Conservation (phyloP, 2,329 filamentous ascomycete genomes). For the Mollisia scopiformis region DNA sequence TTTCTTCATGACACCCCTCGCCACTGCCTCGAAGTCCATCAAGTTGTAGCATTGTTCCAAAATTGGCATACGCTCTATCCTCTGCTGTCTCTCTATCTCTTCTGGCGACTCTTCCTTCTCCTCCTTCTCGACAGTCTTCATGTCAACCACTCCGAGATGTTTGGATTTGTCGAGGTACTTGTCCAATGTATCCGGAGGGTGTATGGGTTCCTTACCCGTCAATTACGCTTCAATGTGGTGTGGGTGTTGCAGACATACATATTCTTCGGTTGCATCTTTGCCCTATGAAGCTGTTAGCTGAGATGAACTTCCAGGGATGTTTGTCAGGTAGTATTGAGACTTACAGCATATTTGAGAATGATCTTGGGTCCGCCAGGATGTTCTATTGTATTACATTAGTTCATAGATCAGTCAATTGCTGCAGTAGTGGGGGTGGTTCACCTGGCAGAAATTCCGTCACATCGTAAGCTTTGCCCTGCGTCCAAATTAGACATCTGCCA, state of each 20-base stretch:
- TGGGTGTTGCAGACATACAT: too few relatives aligned
- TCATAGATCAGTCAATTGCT: too few relatives aligned
- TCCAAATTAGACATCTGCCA: constrained; percentile 24
- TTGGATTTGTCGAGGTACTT: constrained; percentile 84
- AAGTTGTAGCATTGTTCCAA: constrained; percentile 91
- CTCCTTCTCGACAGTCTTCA: constrained; percentile 73
- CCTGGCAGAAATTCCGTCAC: constrained; percentile 86
- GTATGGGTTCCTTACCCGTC: constrained; percentile 90
- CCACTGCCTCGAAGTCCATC: constrained; percentile 94
- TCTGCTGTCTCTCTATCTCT: constrained; percentile 74
- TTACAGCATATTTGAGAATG: constrained; percentile 88
- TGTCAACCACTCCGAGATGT: constrained; percentile 88
- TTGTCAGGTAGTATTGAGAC: constrained; percentile 25
- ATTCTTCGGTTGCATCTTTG: constrained; percentile 91
- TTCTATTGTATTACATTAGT: constrained; percentile 50
- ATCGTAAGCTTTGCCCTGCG: constrained; percentile 80
- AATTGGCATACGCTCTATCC: constrained; percentile 74
- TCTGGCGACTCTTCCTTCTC: constrained; percentile 70
- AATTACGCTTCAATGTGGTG: too few relatives aligned
- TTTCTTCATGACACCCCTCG: constrained; percentile 90
- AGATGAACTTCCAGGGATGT: too few relatives aligned
- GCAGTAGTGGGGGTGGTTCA: constrained; percentile 34
- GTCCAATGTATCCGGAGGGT: constrained; percentile 84
- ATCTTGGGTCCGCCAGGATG: constrained; percentile 90
- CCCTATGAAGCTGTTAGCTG: constrained; percentile 46